phyloP scores from a whole-genome alignment of 2,329 filamentous ascomycete genomes.

The Diaporthe citriasiana region DNA sequence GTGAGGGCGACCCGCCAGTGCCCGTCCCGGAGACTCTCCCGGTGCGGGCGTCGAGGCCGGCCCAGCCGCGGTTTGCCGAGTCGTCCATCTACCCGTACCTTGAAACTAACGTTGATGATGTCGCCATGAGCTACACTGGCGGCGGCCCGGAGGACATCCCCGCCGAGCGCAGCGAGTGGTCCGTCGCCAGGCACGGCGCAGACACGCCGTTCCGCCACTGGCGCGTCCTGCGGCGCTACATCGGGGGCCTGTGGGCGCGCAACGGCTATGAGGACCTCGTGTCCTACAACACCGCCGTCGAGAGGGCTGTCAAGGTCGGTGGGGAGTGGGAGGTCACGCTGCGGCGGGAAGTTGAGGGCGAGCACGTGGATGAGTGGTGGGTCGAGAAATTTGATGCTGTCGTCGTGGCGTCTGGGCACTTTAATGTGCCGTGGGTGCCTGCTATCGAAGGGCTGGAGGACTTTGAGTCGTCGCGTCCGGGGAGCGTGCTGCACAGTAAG shows the following conservation, averaged over 20 bases:
- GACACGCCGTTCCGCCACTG: constrained; percentile 75
- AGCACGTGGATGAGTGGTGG: constrained; percentile 70
- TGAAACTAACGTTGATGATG: constrained; percentile 73
- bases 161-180: constrained; percentile 55
- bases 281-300: constrained; percentile 72
- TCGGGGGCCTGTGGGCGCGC: constrained; percentile 65
- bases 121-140: constrained; percentile 70
- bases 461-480: constrained; percentile 60
- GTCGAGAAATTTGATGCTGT: constrained; percentile 71
- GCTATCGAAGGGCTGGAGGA: constrained; percentile 62
- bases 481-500: constrained; percentile 69
- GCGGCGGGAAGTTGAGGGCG: constrained; percentile 54
- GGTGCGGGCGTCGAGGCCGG: constrained; percentile 56
- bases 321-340: constrained; percentile 68
- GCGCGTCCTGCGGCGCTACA: constrained; percentile 67
- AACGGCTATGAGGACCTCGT: constrained; percentile 67
- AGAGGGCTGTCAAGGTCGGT: constrained; percentile 65
- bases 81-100: constrained; percentile 63
- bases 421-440: constrained; percentile 68
- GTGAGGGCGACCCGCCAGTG: constrained; percentile 65
- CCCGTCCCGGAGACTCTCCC: constrained; percentile 63
- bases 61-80: constrained; percentile 66
- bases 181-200: constrained; percentile 64
- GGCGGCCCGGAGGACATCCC: constrained; percentile 63
- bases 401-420: constrained; percentile 71